Evolutionary conservation across 169 alveolate genomes (phyloP), one percentile per base, ranked within the genome.

Genomic region (Plasmodium coatneyi): DNA sequence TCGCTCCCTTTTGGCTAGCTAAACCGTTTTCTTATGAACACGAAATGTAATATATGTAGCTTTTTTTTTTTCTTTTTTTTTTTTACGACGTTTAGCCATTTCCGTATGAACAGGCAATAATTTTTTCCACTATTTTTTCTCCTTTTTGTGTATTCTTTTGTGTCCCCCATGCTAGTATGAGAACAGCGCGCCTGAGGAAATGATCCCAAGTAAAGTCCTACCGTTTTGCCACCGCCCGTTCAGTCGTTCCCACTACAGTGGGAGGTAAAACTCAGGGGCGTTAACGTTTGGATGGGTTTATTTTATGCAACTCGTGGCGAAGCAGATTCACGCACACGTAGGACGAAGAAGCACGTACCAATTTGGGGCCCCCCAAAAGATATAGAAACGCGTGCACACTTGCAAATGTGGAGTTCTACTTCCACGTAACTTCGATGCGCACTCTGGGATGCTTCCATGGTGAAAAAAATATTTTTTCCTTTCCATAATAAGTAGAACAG

Each of bases 51-150:
- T 74, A 30, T 16, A 39, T 39, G 82, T 71, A 30, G 36, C 41
- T 71, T 71, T 43, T 43, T 43, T 71, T 71, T 71, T 71, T 71
- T 71, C 14, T 70, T 80, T 34, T 25, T 80, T 39, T 80, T 80
- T 30, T 70, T 30, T 71, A 3, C 25, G 25, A 74, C 56, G 14
- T 16, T 74, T 74, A 74, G 41, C 82, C 82, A 32, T 22, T 60
- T 60, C 9, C 1, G 76, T 60, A 60, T 19, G 76, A 60, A 19
- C 76, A 60, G 28, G 28, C 76, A 60, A 60, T n/a, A 74, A n/a
- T 7, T 1, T 74, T 41, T n/a, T 12, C 56, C 56, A 36, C 56
- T 0, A n/a, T 74, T 74, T 28, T 74, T 32, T 10, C 30, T 3
- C 30, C 1, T 72, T 72, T 16, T 72, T 72, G 28, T 74, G 39